Percentiles rank a stretch among this genome's conserved stretches.
phyloP scores from a whole-genome alignment of 1,284 basidiomycete genomes.

The Coriolopsis trogii region DNA sequence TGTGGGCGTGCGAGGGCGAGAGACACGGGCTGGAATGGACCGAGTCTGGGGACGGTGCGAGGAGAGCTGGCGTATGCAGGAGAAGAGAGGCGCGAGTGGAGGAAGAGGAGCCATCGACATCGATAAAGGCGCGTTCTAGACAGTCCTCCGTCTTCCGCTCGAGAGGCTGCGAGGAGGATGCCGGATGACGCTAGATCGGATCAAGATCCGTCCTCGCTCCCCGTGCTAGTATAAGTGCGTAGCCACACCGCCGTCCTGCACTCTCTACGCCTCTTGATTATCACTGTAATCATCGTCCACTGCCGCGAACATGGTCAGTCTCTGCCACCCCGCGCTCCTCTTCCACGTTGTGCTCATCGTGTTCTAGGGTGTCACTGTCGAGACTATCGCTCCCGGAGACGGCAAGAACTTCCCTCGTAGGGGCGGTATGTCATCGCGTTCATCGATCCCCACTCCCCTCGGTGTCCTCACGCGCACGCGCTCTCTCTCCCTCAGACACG shows the following conservation, averaged over 20 bases:
- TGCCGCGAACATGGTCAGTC: slow-evolving; percentile 34
- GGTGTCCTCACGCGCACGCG: not conserved
- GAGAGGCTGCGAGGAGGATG: slow-evolving; percentile 30
- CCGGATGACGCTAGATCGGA: slow-evolving; percentile 49
- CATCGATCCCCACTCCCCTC: slow-evolving; percentile 6
- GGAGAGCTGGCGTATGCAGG: not conserved
- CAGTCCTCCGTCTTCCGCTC: slow-evolving; percentile 16
- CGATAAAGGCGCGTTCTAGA: slow-evolving; percentile 26
- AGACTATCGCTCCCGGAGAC: slow-evolving; percentile 47
- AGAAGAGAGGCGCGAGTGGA: no score
- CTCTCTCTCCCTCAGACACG: slow-evolving; percentile 41
- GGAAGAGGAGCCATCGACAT: slow-evolving; percentile 23
- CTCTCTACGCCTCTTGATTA: slow-evolving; percentile 38
- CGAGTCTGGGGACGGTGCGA: not conserved
- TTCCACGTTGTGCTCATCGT: slow-evolving; percentile 3
- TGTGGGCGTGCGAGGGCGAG: not conserved
- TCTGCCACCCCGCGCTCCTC: not conserved
- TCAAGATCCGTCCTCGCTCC: slow-evolving; percentile 75
- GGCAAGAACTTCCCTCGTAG: slow-evolving; percentile 46
- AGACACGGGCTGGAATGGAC: not conserved
- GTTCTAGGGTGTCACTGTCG: slow-evolving; percentile 47
- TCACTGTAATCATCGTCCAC: slow-evolving; percentile 37
- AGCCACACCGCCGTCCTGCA: slow-evolving; percentile 33
- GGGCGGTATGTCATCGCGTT: slow-evolving; percentile 43
- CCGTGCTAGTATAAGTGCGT: slow-evolving; percentile 52